Conservation (phyloP, 306 rosid genomes). For the Lotus japonicus region DNA sequence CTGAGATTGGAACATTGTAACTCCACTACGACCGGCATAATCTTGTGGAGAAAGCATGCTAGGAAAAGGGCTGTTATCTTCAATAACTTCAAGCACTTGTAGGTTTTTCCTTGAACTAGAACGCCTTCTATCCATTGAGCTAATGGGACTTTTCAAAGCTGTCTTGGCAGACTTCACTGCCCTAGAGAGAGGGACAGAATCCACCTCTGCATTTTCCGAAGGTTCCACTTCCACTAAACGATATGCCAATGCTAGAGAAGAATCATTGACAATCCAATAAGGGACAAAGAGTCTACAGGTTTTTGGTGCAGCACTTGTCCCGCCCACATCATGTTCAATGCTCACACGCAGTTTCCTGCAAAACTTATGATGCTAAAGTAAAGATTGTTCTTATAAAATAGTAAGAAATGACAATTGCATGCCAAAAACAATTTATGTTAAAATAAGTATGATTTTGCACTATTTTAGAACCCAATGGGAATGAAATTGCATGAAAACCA, state of each 20-base stretch:
- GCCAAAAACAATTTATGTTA: not conserved
- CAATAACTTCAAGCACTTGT: constrained; percentile 83
- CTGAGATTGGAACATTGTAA: constrained; percentile 59
- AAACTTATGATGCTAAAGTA: constrained; percentile 14
- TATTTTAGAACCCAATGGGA: not conserved
- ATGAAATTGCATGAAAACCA: not conserved
- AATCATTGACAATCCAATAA: constrained; percentile 87
- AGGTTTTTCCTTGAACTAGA: constrained; percentile 52
- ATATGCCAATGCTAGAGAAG: constrained; percentile 71
- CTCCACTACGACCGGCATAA: constrained; percentile 60
- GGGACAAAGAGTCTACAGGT: constrained; percentile 83
- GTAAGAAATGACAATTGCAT: not conserved
- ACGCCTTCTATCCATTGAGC: constrained; percentile 67
- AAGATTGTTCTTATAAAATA: not conserved
- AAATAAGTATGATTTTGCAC: not conserved
- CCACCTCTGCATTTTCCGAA: constrained; percentile 56
- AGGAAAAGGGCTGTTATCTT: constrained; percentile 78
- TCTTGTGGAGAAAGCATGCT: constrained; percentile 96
- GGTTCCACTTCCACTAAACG: constrained; percentile 92
- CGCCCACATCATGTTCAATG: constrained; percentile 94
- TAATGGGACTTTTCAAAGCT: constrained; percentile 63
- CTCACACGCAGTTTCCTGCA: constrained; percentile 89
- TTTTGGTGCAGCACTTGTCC: constrained; percentile 79
- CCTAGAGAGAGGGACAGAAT: constrained; percentile 51
- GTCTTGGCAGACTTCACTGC: constrained; percentile 74